These are phyloP conservation scores for Geotrichum europaeum DNA, from an alignment of 1,139 yeast species.

Conservation along the genomic window DNA sequence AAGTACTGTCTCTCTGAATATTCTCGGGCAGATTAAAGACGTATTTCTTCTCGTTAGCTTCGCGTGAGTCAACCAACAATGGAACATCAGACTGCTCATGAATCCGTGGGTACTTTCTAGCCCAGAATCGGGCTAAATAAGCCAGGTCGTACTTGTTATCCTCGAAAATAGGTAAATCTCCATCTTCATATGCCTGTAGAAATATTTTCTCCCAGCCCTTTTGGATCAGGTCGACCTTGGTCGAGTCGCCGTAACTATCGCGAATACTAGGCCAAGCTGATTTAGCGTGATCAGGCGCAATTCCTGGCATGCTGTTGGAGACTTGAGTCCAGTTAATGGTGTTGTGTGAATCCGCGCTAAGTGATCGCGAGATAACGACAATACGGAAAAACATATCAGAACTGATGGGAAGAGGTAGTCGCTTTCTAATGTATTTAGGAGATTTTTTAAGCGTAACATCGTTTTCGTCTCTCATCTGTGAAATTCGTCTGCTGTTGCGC, in stretches of 20 bases:
- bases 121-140: slow-evolving; percentile 54
- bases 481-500: slow-evolving; percentile 8
- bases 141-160: slow-evolving; percentile 47
- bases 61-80: slow-evolving; percentile 33
- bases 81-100: slow-evolving; percentile 33
- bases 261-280: slow-evolving; percentile 61
- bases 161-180: slow-evolving; percentile 37
- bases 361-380: slow-evolving; percentile 57
- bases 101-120: slow-evolving; percentile 40
- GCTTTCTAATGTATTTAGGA: background rate
- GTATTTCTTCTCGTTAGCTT: slow-evolving; percentile 8
- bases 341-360: slow-evolving; percentile 38
- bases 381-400: slow-evolving; percentile 48
- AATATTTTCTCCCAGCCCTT: slow-evolving; percentile 57
- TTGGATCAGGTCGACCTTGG: slow-evolving; percentile 48
- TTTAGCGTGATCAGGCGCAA: slow-evolving; percentile 38
- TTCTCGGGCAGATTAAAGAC: slow-evolving; percentile 6
- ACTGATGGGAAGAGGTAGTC: slow-evolving; percentile 4
- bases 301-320: slow-evolving; percentile 39
- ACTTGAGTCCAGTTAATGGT: slow-evolving; percentile 55
- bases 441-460: background rate
- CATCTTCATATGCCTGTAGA: slow-evolving; percentile 47
- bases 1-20: slow-evolving; percentile 22
- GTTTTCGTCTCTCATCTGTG: background rate
- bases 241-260: slow-evolving; percentile 48